phyloP scores from a whole-genome alignment of 257 asterid genomes.

The Nicotiana otophora region DNA sequence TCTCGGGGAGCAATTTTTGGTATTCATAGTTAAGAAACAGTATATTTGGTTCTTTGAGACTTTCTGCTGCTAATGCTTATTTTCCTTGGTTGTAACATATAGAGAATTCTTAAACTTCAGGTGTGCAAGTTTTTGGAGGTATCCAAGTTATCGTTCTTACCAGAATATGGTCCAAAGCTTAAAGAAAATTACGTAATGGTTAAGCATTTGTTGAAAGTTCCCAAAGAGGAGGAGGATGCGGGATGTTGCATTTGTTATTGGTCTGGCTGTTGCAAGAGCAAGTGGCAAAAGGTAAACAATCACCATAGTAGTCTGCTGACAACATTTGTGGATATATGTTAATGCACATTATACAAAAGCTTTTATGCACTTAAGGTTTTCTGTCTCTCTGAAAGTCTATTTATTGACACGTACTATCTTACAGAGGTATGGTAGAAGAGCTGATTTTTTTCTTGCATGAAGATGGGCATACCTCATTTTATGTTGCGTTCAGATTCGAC shows the following conservation, averaged over 20 bases:
- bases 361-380: neutral
- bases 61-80: neutral
- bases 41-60: neutral
- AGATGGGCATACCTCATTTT: neutral
- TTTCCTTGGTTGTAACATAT: slow-evolving; percentile 1
- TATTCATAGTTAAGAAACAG: neutral
- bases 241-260: slow-evolving; percentile 53
- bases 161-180: slow-evolving; percentile 84
- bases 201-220: slow-evolving; percentile 47
- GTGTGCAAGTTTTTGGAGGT: slow-evolving; percentile 98
- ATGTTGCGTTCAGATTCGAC: neutral
- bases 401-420: neutral
- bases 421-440: neutral
- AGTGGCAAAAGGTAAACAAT: slow-evolving; percentile 73
- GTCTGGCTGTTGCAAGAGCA: slow-evolving; percentile 60
- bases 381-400: slow-evolving; percentile 3
- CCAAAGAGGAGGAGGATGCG: slow-evolving; percentile 46
- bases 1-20: neutral
- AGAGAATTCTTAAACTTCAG: slow-evolving; percentile 27
- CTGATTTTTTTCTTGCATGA: neutral
- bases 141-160: slow-evolving; percentile 79
- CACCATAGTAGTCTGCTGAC: neutral
- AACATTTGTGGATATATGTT: neutral
- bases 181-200: slow-evolving; percentile 88
- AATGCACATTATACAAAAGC: neutral